Percentiles rank a stretch among this genome's conserved stretches.
Conservation (phyloP, 805 yeast genomes). For the Monosporozyma siamensis region DNA sequence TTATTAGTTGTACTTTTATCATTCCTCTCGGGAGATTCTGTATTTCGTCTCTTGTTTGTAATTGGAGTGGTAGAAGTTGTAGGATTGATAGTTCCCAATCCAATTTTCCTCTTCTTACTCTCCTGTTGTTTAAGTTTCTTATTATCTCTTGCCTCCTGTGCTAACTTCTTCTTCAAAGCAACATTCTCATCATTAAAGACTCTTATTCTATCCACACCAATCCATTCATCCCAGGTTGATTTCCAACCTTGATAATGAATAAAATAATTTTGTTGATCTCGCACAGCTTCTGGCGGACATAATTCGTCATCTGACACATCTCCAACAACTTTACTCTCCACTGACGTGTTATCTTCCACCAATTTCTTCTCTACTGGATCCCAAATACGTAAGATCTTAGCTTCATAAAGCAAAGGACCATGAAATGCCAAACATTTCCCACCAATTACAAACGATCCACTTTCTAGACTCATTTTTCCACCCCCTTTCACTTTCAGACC, state of each 20-base stretch:
- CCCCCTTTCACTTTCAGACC: too few relatives aligned
- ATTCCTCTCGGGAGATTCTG: background rate
- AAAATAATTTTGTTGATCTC: conserved; percentile 40
- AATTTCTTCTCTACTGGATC: conserved; percentile 34
- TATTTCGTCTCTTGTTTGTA: background rate
- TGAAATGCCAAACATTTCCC: conserved; percentile 68
- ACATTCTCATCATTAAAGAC: conserved; percentile 62
- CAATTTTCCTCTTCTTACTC: conserved; percentile 16
- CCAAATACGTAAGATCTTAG: conserved; percentile 61
- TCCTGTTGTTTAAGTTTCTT: conserved; percentile 27
- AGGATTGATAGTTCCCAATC: background rate
- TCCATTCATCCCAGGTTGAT: conserved; percentile 96
- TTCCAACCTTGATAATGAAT: conserved; percentile 97
- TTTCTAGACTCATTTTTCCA: too few relatives aligned
- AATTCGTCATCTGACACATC: conserved; percentile 11
- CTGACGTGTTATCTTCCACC: conserved; percentile 1
- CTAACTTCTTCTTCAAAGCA: conserved; percentile 50
- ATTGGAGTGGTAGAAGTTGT: background rate
- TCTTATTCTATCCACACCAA: conserved; percentile 55
- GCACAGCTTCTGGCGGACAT: conserved; percentile 18
- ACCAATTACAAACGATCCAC: conserved; percentile 21
- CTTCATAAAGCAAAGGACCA: conserved; percentile 85
- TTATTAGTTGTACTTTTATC: background rate
- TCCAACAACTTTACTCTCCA: background rate
- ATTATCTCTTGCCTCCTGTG: conserved; percentile 35